phyloP scores from a whole-genome alignment of 2,329 filamentous ascomycete species.

The Trichoderma endophyticum region DNA sequence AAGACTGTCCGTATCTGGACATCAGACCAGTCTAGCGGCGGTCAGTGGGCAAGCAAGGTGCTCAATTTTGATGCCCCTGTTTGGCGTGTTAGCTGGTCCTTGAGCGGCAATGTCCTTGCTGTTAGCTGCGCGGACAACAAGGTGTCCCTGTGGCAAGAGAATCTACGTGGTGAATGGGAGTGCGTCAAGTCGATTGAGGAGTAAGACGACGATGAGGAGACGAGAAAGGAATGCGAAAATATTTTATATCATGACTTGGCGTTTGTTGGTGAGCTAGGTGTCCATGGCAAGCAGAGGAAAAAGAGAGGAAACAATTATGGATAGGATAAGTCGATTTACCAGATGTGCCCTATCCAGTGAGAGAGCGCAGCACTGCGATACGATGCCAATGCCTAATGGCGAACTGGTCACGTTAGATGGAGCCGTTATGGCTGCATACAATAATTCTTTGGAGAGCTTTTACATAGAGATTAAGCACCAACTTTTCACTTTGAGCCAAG shows the following conservation, averaged over 20 bases:
- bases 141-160: slow-evolving; percentile 98
- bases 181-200: slow-evolving; percentile 95
- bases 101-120: slow-evolving; percentile 93
- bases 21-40: slow-evolving; percentile 57
- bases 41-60: slow-evolving; percentile 80
- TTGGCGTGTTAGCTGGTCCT: slow-evolving; percentile 97
- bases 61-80: slow-evolving; percentile 84
- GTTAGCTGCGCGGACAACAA: slow-evolving; percentile 95
- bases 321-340: neutral
- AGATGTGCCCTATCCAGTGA: neutral
- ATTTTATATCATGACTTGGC: neutral
- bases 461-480: neutral
- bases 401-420: neutral
- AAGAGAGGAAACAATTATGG: neutral
- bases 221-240: neutral
- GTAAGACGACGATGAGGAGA: slow-evolving; percentile 40
- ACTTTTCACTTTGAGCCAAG: neutral
- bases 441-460: neutral
- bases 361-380: neutral
- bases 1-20: slow-evolving; percentile 99
- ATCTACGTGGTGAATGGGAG: slow-evolving; percentile 93
- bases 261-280: slow-evolving; percentile 31
- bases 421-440: neutral
- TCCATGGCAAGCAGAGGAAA: slow-evolving; percentile 29
- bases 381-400: neutral